These are phyloP conservation scores for Hibiscus syriacus DNA, from an alignment of 345 rosid genomes.

Conservation along the genomic window DNA sequence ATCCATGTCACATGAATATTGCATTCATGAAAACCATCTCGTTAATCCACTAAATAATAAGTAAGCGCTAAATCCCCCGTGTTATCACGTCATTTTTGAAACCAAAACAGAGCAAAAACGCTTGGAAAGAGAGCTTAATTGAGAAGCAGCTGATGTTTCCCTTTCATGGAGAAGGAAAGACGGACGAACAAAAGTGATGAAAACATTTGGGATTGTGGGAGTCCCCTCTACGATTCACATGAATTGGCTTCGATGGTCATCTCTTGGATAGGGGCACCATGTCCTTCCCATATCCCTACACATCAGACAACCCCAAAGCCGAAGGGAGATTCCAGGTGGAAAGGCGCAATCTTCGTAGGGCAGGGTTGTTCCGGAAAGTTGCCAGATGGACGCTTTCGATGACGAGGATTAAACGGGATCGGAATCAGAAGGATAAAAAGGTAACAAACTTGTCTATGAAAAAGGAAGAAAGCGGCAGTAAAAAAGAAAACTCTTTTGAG, in stretches of 20 bases:
- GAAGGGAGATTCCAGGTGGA: not conserved
- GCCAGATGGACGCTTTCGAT: not conserved
- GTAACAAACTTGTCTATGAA: too few species aligned
- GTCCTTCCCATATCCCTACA: not conserved
- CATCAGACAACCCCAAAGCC: not conserved
- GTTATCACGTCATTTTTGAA: too few species aligned
- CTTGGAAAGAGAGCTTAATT: too few species aligned
- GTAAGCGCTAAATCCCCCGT: too few species aligned
- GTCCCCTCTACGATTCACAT: conserved; percentile 41
- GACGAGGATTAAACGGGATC: not conserved
- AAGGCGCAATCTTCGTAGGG: not conserved
- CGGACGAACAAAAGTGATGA: not conserved
- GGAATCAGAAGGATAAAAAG: not conserved
- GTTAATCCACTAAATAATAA: too few species aligned
- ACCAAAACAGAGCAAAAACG: too few species aligned
- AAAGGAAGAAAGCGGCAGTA: too few species aligned
- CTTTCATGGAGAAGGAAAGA: not conserved
- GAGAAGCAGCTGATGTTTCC: too few species aligned
- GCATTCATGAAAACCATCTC: too few species aligned
- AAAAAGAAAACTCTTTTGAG: too few species aligned
- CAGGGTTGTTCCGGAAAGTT: not conserved
- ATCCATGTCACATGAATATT: too few species aligned
- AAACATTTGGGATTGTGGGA: conserved; percentile 25
- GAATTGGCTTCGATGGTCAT: conserved; percentile 38
- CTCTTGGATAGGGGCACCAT: not conserved